phyloP scores from a whole-genome alignment of 192 early-diverging fungal species.

The Pecoramyces ruminantium region DNA sequence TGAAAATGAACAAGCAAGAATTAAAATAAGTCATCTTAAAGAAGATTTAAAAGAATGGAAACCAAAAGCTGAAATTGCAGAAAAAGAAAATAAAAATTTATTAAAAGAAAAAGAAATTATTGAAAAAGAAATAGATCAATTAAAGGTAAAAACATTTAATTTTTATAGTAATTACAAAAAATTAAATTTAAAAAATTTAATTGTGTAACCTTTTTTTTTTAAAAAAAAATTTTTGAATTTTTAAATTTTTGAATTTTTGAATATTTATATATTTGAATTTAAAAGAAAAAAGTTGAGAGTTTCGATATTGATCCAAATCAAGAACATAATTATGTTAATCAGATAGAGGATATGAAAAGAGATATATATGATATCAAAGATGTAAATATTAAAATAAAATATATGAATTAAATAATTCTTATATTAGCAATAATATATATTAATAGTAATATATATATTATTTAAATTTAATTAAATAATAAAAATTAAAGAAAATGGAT shows the following conservation, averaged over 20 bases:
- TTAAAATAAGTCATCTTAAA: conserved; percentile 58
- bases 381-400: not conserved
- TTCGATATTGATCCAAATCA: not conserved
- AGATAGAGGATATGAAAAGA: not conserved
- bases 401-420: conserved; percentile 2
- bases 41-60: conserved; percentile 54
- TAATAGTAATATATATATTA: too few relatives aligned
- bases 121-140: not conserved
- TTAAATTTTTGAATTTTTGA: too few relatives aligned
- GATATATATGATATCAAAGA: conserved; percentile 14
- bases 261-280: too few relatives aligned
- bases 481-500: conserved; percentile 24
- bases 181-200: not conserved
- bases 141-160: conserved; percentile 16
- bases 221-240: too few relatives aligned
- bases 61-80: conserved; percentile 46
- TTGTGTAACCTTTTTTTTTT: not conserved
- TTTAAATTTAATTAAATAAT: conserved; percentile 1
- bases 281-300: not conserved
- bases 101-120: conserved; percentile 12
- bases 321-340: not conserved
- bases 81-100: conserved; percentile 45
- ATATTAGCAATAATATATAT: too few relatives aligned
- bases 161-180: conserved; percentile 2
- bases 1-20: conserved; percentile 55